A percentile compares a stretch with the other conserved stretches of the same genome.
Conservation (phyloP, 371 early-diverging fungal genomes). For the Syncephalastrum contaminatum region DNA sequence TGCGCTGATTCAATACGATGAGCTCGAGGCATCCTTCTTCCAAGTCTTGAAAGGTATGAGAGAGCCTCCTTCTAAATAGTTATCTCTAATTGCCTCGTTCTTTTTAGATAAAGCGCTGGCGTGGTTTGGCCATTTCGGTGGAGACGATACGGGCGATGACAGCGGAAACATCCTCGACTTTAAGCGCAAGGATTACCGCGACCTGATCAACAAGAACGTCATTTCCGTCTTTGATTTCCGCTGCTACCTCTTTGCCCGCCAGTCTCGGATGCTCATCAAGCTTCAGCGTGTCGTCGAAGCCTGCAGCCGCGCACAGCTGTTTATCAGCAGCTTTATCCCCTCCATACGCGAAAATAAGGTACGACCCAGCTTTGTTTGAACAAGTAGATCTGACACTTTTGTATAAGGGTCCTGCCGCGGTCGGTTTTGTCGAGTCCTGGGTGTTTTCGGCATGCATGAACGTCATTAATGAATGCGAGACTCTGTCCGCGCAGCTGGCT, state of each 20-base stretch:
- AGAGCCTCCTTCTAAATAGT: neutral
- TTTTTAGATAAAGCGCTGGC: conserved; percentile 70
- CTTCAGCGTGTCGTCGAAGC: conserved; percentile 68
- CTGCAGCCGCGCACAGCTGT: conserved; percentile 68
- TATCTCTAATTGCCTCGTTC: conserved; percentile 7
- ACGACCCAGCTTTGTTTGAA: conserved; percentile 4
- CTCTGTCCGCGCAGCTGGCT: conserved; percentile 51
- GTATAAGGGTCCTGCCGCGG: conserved; percentile 41
- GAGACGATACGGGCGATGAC: conserved; percentile 81
- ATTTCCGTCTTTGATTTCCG: conserved; percentile 94
- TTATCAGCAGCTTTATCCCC: conserved; percentile 71
- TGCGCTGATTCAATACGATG: conserved; percentile 91
- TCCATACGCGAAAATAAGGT: conserved; percentile 73
- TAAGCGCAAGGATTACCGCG: conserved; percentile 80
- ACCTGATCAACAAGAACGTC: conserved; percentile 85
- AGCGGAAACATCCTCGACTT: conserved; percentile 79
- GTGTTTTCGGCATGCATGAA: conserved; percentile 77
- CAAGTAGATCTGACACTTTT: neutral
- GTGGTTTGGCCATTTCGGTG: conserved; percentile 94
- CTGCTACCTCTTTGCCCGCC: conserved; percentile 89
- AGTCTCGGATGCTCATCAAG: conserved; percentile 73
- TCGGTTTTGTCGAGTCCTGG: conserved; percentile 76
- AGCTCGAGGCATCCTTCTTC: conserved; percentile 90
- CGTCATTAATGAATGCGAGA: conserved; percentile 77
- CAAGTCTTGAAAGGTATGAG: conserved; percentile 73